Evolutionary conservation across 768 basidiomycete genomes (phyloP), one percentile per base, ranked within the genome.

Genomic region (Hericium rajendrae): DNA sequence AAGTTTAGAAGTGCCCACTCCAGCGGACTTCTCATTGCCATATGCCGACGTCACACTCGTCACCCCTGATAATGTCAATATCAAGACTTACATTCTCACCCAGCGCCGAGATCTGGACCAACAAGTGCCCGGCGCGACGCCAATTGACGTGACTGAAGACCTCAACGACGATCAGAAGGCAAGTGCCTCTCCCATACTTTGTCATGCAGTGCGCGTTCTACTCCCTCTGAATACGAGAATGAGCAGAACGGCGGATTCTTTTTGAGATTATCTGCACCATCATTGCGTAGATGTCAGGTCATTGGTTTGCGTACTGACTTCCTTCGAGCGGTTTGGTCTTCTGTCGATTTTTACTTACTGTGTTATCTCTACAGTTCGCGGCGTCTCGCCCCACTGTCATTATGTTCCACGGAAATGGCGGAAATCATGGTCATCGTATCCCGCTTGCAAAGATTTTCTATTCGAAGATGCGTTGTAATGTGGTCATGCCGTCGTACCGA

Each of bases 321-420:
- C 16, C 15, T 46, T 46, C 4, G 43, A n/a, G 16, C 43, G 43
- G 20, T 46, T 10, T n/a, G 15, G 32, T 32, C 6, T 32, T 46
- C n/a, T n/a, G 15, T 9, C 5, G 43, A 46, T 1, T n/a, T 20
- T 11, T 46, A 46, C 43, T 46, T n/a, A 46, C 43, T 43, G 6
- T 46, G 43, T 10, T n/a, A 46, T 2, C n/a, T 46, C 16, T 38
- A n/a, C 51, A 78, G 78, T 76, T 76, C 59, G 73, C 76, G 15
- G 67, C 73, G 0, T 69, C 68, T 48, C 76, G 93, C 15, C 95
- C 95, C 1, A 97, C 93, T 0, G 76, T 98, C 2, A 70, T 98
- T 52, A 90, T 97, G 84, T 92, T 97, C 56, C 94, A 97, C 64
- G 95, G 95, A 6, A 91, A 91, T 64, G 88, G 84, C 0, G 89